phyloP scores from a whole-genome alignment of 371 early-diverging fungal species.

The Circinella minor region DNA sequence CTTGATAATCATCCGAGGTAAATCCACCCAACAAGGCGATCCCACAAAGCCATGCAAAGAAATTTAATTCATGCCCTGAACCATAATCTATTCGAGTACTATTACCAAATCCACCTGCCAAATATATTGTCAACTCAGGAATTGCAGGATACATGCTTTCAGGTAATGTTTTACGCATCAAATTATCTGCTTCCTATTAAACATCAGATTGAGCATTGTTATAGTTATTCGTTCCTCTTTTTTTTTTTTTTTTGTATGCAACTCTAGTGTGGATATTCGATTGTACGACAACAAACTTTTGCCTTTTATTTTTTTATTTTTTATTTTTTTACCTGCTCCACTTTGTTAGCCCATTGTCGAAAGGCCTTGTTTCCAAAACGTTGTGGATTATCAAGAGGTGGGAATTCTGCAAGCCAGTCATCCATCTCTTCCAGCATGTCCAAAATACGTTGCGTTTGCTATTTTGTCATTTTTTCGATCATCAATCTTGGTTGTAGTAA shows the following conservation, averaged over 20 bases:
- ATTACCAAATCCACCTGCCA: slow-evolving; percentile 92
- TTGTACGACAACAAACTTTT: not conserved
- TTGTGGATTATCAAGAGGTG: slow-evolving; percentile 74
- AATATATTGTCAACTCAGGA: slow-evolving; percentile 80
- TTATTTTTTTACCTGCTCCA: slow-evolving; percentile 51
- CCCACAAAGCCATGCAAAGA: slow-evolving; percentile 89
- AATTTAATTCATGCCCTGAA: slow-evolving; percentile 98
- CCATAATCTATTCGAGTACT: slow-evolving; percentile 98
- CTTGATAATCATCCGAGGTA: slow-evolving; percentile 63
- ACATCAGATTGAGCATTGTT: not conserved
- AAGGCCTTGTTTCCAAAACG: slow-evolving; percentile 85
- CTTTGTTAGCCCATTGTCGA: slow-evolving; percentile 60
- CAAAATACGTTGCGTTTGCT: slow-evolving; percentile 62
- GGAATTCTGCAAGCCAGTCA: slow-evolving; percentile 75
- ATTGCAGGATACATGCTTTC: slow-evolving; percentile 48
- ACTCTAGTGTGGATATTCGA: not conserved
- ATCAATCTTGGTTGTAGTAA: too few species aligned
- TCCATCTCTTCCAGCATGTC: slow-evolving; percentile 68
- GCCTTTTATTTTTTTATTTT: not conserved
- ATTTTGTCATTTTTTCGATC: not conserved
- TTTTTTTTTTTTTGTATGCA: not conserved
- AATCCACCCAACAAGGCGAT: slow-evolving; percentile 73
- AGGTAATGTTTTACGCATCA: slow-evolving; percentile 48
- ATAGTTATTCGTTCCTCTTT: not conserved
- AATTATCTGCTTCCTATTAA: slow-evolving; percentile 12